These are phyloP conservation scores for Colletotrichum sp. DNA, from an alignment of 2,329 filamentous ascomycete genomes.

Conservation along the genomic window DNA sequence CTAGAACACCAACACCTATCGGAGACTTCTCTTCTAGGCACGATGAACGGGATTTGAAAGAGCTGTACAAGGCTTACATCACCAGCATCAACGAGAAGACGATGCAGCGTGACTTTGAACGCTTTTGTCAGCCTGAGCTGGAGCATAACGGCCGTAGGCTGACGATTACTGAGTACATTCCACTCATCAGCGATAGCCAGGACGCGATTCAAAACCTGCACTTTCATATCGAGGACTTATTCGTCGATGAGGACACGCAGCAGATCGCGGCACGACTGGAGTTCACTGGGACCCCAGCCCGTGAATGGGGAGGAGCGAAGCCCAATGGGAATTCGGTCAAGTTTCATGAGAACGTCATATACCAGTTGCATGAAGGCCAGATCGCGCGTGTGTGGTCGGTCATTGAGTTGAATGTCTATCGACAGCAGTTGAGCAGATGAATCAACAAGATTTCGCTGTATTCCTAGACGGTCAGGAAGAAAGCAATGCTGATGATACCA, in stretches of 20 bases:
- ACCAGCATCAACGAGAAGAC: slow-evolving; percentile 34
- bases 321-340: slow-evolving; percentile 31
- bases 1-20: neutral
- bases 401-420: slow-evolving; percentile 32
- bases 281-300: slow-evolving; percentile 33
- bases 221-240: slow-evolving; percentile 27
- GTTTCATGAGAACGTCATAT: slow-evolving; percentile 39
- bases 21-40: neutral
- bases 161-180: slow-evolving; percentile 28
- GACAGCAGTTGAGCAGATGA: neutral
- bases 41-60: neutral
- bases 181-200: slow-evolving; percentile 33
- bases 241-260: slow-evolving; percentile 34
- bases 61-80: slow-evolving; percentile 33
- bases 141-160: slow-evolving; percentile 32
- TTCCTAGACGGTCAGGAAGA: neutral
- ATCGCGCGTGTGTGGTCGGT: slow-evolving; percentile 37
- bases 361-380: slow-evolving; percentile 34
- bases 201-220: slow-evolving; percentile 30
- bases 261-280: slow-evolving; percentile 34
- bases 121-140: slow-evolving; percentile 30
- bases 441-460: neutral
- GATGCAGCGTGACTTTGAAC: slow-evolving; percentile 27
- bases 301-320: slow-evolving; percentile 28
- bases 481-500: neutral